A percentile compares a stretch with the other conserved stretches of the same genome.
Conservation (phyloP, 2,329 filamentous ascomycete species). For the Stemphylium beticola region DNA sequence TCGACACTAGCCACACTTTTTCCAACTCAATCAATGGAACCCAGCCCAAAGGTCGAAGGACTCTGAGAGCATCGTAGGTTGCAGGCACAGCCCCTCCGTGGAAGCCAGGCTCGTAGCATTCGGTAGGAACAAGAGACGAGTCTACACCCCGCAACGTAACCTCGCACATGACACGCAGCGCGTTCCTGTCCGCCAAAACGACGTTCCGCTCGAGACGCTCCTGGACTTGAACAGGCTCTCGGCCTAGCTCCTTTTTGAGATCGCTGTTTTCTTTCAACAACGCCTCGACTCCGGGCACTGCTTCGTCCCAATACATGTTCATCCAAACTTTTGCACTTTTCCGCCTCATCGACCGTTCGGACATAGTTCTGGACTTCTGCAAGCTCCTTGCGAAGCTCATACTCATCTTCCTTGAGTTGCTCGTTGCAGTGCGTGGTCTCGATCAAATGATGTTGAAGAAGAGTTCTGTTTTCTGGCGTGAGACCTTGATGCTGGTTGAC, state of each 20-base stretch:
- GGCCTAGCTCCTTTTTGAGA: slow-evolving; percentile 3
- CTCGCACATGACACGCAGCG: neutral
- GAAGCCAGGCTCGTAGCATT: neutral
- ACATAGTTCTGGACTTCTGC: neutral
- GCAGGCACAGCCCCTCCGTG: neutral
- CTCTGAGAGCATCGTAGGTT: slow-evolving; percentile 3
- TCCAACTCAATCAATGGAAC: neutral
- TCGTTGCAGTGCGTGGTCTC: neutral
- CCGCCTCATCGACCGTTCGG: neutral
- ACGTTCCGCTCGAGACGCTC: neutral
- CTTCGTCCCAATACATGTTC: neutral
- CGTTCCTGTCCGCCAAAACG: neutral
- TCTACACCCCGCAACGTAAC: neutral
- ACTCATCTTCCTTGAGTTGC: neutral
- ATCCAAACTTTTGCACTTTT: neutral
- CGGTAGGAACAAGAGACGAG: neutral
- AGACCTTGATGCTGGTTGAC: neutral
- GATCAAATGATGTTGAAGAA: neutral
- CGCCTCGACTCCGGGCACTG: neutral
- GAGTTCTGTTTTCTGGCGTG: neutral
- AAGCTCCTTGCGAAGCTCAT: neutral
- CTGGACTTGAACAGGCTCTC: neutral
- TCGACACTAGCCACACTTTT: slow-evolving; percentile 8
- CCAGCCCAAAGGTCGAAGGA: slow-evolving; percentile 6
- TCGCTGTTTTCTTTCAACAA: neutral